phyloP scores from a whole-genome alignment of 2,329 filamentous ascomycete genomes.

The Colletotrichum zoysiae region DNA sequence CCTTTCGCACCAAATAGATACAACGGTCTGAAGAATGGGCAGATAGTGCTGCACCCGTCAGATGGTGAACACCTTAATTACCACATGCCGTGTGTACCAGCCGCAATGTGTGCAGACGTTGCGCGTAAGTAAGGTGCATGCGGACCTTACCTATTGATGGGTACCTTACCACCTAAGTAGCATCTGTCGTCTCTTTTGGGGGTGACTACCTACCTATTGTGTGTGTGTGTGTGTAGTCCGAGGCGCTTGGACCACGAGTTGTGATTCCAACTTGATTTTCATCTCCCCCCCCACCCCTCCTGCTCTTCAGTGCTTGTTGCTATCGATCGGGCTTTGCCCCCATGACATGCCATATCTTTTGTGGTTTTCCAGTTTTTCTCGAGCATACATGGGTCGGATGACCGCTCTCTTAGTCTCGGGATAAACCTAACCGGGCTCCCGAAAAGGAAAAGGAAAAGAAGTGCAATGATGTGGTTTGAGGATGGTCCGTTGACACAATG shows the following conservation, averaged over 20 bases:
- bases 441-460: not conserved
- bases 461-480: slow-evolving; percentile 4
- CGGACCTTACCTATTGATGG: not conserved
- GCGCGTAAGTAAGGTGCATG: slow-evolving; percentile 7
- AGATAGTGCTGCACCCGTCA: not conserved
- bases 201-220: too few species aligned
- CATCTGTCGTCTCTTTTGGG: not conserved
- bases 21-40: not conserved
- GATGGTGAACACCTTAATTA: slow-evolving; percentile 10
- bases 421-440: too few species aligned
- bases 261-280: slow-evolving; percentile 25
- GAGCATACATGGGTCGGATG: slow-evolving; percentile 10
- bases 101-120: not conserved
- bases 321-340: not conserved
- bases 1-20: not conserved
- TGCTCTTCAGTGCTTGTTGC: not conserved
- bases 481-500: slow-evolving; percentile 7
- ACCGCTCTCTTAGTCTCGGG: slow-evolving; percentile 6
- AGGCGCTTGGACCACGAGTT: slow-evolving; percentile 38
- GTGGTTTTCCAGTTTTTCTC: slow-evolving; percentile 8
- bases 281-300: not conserved
- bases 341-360: slow-evolving; percentile 2
- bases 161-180: too few species aligned
- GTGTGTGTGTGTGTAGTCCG: slow-evolving; percentile 10
- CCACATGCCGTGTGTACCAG: not conserved